Conservation (phyloP, 164 flowering plant genomes). For the Tetrastigma voinierianum region DNA sequence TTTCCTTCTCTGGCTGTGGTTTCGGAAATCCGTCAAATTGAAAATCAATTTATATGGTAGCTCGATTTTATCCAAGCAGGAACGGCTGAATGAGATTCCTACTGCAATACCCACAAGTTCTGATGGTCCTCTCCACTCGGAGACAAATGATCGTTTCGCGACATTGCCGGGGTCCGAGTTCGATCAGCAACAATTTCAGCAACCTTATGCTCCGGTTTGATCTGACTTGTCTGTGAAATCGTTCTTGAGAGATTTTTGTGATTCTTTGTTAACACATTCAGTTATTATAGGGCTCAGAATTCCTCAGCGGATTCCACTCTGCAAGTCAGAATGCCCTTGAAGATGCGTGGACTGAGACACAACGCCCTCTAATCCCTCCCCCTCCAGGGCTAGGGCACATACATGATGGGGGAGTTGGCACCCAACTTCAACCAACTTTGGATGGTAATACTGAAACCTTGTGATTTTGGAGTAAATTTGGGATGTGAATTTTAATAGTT, state of each 20-base stretch:
- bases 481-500: neutral
- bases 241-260: neutral
- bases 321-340: slow-evolving; percentile 46
- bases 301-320: slow-evolving; percentile 53
- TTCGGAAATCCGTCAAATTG: neutral
- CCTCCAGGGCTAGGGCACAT: no score
- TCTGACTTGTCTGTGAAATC: neutral
- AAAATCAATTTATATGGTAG: no score
- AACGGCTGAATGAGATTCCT: slow-evolving; percentile 74
- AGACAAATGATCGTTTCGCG: slow-evolving; percentile 28
- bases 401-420: slow-evolving; percentile 21
- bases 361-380: slow-evolving; percentile 30
- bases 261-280: neutral
- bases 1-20: no score
- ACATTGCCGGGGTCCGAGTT: slow-evolving; percentile 68
- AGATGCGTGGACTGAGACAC: slow-evolving; percentile 81
- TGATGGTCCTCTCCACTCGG: slow-evolving; percentile 30
- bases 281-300: slow-evolving; percentile 54
- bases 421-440: slow-evolving; percentile 51
- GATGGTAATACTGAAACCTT: slow-evolving; percentile 50
- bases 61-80: slow-evolving; percentile 36
- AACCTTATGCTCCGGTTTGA: slow-evolving; percentile 51
- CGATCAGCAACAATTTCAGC: slow-evolving; percentile 42
- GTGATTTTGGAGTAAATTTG: neutral
- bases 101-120: slow-evolving; percentile 35